Evolutionary conservation across 2,329 filamentous ascomycete genomes (phyloP), one percentile per base, ranked within the genome.

Genomic region (Trichothecium sympodiale): DNA sequence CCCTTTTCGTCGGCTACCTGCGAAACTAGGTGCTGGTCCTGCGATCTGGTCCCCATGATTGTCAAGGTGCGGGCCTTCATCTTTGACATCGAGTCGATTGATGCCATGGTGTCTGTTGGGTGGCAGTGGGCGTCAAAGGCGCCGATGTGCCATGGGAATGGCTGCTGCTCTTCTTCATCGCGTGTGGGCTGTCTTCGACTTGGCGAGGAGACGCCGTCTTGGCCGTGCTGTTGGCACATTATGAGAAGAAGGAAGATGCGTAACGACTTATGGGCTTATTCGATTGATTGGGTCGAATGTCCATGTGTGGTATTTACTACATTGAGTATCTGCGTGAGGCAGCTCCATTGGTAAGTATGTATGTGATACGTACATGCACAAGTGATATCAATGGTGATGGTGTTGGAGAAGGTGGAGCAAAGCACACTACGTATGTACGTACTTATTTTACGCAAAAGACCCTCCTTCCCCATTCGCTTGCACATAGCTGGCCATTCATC

Each of bases 51-150:
- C 20, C 81, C 74, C 84, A 91, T 89, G 41, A 86, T 69, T 3
- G 80, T 81, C 34, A 91, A 59, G 9, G 65, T 64, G 17, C 71
- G 67, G 16, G 80, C 68, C 41, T 71, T 73, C 82, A 89, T 88
- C 9, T 46, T 46, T 9, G 72, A 60, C 29, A 89, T 77, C 10
- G 53, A 56, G 9, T 63, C 45, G 33, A 83, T 57, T 14, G 68
- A 74, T 29, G 67, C 58, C 71, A 86, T 78, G 15, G 77, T 84
- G 55, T 89, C 83, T 18, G 83, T 89, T 4, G 83, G 83, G 53
- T 91, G 84, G 56, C 84, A 89, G 61, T 91, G 84, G 16, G 84
- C 82, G 52, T 91, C 84, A 51, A 70, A 83, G 40, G 85, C 65
- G 33, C 78, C 79, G 23, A 79, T 56, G 38, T 80, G 67, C 82